Evolutionary conservation across 2,329 filamentous ascomycete species (phyloP).

Genomic region (Hypomyces rosellus): DNA sequence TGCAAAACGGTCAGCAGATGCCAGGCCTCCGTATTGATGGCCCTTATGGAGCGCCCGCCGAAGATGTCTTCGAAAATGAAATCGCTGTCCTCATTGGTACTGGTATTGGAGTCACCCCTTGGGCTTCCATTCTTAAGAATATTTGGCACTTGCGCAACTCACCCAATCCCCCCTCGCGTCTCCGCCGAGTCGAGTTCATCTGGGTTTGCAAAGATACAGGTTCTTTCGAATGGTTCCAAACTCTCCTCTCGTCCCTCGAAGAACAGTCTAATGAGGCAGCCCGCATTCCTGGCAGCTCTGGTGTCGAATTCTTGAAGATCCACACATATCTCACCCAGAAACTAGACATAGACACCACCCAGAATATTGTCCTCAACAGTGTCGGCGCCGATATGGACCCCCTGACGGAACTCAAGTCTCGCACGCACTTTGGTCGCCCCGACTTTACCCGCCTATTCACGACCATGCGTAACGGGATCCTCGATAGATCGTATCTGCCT

Average conservation of each 20-base stretch:
- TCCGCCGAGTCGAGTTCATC: conserved; percentile 95
- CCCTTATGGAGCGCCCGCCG: conserved; percentile 91
- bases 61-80: conserved; percentile 94
- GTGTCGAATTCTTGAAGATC: conserved; percentile 86
- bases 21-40: conserved; percentile 85
- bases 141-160: conserved; percentile 94
- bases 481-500: conserved; percentile 76
- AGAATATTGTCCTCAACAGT: conserved; percentile 95
- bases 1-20: conserved; percentile 91
- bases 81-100: conserved; percentile 81
- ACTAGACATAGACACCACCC: conserved; percentile 82
- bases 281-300: conserved; percentile 59
- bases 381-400: conserved; percentile 85
- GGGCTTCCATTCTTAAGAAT: conserved; percentile 87
- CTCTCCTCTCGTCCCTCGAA: conserved; percentile 83
- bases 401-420: conserved; percentile 79
- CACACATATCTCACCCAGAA: conserved; percentile 96
- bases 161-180: conserved; percentile 80
- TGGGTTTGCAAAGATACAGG: conserved; percentile 96
- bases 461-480: conserved; percentile 81
- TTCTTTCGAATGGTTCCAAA: conserved; percentile 99
- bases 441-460: conserved; percentile 77
- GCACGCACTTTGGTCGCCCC: conserved; percentile 92
- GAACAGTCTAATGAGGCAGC: conserved; percentile 69
- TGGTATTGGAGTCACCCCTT: conserved; percentile 81